Base-by-base conservation (phyloP, 352 stramenopile species). In the Globisporangium takayamanum region DNA sequence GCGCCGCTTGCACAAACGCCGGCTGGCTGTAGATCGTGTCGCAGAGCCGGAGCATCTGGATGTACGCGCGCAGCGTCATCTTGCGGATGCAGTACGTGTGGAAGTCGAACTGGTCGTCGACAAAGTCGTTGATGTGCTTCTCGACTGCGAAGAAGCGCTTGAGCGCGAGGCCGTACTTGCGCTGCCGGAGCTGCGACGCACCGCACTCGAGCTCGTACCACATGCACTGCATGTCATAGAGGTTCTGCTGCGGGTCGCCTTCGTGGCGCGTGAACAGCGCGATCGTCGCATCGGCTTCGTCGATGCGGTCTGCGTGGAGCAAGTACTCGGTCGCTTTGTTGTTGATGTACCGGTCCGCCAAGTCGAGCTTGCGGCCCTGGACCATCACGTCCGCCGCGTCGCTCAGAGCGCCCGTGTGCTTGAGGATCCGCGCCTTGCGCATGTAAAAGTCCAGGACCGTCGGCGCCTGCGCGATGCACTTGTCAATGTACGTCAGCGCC, bases 61-160 rank as follows among this genome's bases (percentile, higher is more conserved):
- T 76, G 69, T 99, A 99, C 15, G 96, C 78, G 45, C 96, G 85
- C 50, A 99, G 72, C 28, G 96, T 99, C 68, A 98, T 97, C 81
- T 99, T 99, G 63, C 96, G 92, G 64, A 99, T 89, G 65, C 96
- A 99, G 72, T 99, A 99, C 50, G 81, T 94, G 84, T 99, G 96
- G 74, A 99, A 99, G 71, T 99, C 97, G 60, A 99, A 99, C 73
- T 99, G 96, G 80, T 99, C 96, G 57, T 99, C 96, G 42, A 95
- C 70, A 49, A 99, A 98, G 73, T 99, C 95, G 58, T 96, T 87
- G 62, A 99, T 99, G 77, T 99, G 97, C 69, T 98, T 98, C 42
- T 98, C 84, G 16, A 99, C 92, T 12, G 86, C 81, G 47, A 89
- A 85, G 67, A 97, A 98, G 22, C 97, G 97, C 72, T 98, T 98